These are phyloP conservation scores for Ophiocordyceps camponoti-leonardi DNA, from an alignment of 2,329 filamentous ascomycete species.

Conservation along the genomic window DNA sequence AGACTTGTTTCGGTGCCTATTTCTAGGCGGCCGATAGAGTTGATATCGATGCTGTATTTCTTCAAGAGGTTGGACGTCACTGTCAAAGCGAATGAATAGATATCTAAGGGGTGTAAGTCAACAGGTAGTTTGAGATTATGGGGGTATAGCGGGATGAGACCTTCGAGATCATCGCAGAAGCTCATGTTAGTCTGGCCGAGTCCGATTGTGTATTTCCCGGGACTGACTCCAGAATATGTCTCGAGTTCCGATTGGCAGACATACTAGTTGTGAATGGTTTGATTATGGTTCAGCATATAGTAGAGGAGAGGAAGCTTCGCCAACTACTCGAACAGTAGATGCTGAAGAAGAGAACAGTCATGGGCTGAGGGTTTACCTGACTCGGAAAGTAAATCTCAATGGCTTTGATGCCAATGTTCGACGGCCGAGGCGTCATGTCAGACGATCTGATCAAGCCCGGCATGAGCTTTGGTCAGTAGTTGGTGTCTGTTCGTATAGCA, in stretches of 20 bases:
- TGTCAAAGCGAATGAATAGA: constrained; percentile 73
- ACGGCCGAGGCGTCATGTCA: constrained; percentile 50
- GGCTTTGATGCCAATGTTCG: constrained; percentile 87
- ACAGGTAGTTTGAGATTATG: constrained; percentile 2
- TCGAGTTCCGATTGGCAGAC: constrained; percentile 71
- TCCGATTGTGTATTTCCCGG: constrained; percentile 81
- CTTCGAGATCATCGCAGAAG: constrained; percentile 81
- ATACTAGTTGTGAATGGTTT: constrained; percentile 35
- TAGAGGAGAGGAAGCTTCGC: no score
- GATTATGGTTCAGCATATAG: no score
- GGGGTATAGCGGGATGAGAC: constrained; percentile 26
- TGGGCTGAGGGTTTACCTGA: constrained; percentile 44
- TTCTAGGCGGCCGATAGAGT: constrained; percentile 64
- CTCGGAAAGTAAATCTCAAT: constrained; percentile 79
- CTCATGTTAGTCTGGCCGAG: constrained; percentile 84
- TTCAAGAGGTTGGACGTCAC: constrained; percentile 59
- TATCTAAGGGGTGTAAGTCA: constrained; percentile 38
- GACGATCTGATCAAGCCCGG: no score
- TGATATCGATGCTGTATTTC: constrained; percentile 70
- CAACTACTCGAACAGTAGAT: no score
- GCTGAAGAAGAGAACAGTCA: no score
- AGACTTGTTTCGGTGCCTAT: constrained; percentile 74
- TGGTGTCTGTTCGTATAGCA: no score
- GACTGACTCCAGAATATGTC: constrained; percentile 67
- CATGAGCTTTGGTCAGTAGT: no score